phyloP scores from a whole-genome alignment of 2,329 filamentous ascomycete species.

The Aspergillus cejpii region DNA sequence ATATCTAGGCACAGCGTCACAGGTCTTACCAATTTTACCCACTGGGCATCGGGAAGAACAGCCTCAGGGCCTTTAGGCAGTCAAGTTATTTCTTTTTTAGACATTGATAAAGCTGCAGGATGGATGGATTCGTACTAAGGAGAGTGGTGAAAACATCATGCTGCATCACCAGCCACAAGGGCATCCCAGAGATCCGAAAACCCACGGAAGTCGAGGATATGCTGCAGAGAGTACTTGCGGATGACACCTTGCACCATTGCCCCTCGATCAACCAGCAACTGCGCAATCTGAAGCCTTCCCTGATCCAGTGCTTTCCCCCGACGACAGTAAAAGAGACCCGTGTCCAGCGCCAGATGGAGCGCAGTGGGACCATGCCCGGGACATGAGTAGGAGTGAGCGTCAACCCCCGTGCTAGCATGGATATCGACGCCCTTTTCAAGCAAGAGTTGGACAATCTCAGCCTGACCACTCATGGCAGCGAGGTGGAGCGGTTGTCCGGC shows the following conservation, averaged over 20 bases:
- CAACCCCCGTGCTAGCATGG: neutral
- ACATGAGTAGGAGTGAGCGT: no score
- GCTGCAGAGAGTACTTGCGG: neutral
- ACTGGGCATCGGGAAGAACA: no score
- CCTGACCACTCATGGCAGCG: conserved; percentile 1
- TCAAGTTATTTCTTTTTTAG: no score
- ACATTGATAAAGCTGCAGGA: no score
- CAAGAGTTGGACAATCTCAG: neutral
- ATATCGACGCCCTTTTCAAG: neutral
- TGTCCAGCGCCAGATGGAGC: conserved; percentile 1
- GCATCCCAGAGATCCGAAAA: no score
- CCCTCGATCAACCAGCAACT: conserved; percentile 3
- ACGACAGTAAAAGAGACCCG: neutral
- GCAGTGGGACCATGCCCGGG: neutral
- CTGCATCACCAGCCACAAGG: no score
- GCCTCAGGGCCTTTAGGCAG: no score
- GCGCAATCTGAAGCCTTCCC: conserved; percentile 1
- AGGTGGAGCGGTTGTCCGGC: conserved; percentile 1
- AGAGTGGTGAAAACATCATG: no score
- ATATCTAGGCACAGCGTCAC: no score
- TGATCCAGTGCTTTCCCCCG: neutral
- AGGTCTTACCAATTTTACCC: no score
- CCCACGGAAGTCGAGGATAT: no score
- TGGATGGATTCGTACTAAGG: no score
- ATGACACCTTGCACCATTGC: conserved; percentile 1